Conservation (phyloP, 139 green algal genomes). For the Volvox reticuliferus region DNA sequence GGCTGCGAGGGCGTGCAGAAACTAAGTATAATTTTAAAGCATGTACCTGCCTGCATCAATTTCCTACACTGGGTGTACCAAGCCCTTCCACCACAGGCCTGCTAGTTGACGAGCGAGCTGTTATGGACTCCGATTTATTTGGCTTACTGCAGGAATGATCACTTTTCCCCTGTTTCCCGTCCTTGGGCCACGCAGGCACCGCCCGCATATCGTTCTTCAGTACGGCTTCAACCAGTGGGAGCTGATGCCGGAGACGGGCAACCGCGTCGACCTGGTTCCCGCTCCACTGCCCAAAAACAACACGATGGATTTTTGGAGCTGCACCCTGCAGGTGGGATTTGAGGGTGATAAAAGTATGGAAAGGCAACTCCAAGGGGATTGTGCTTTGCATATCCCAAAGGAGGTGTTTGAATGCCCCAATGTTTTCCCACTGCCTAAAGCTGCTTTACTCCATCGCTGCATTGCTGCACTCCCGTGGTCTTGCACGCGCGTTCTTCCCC, state of each 20-base stretch:
- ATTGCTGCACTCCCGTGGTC: too few species aligned
- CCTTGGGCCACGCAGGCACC: slow-evolving; percentile 51
- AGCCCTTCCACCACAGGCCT: too few species aligned
- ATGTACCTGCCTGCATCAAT: too few species aligned
- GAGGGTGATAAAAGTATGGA: too few species aligned
- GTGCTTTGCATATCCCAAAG: too few species aligned
- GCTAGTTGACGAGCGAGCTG: too few species aligned
- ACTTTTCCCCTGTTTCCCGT: background rate
- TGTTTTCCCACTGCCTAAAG: background rate
- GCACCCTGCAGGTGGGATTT: slow-evolving; percentile 42
- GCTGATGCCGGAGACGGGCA: slow-evolving; percentile 59
- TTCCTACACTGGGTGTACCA: too few species aligned
- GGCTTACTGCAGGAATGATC: background rate
- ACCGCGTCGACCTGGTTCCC: slow-evolving; percentile 63
- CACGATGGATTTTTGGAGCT: slow-evolving; percentile 69
- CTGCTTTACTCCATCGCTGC: background rate
- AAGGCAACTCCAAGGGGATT: too few species aligned
- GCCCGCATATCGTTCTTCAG: slow-evolving; percentile 64
- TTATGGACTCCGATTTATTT: too few species aligned
- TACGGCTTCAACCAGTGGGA: slow-evolving; percentile 85
- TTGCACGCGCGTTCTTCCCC: background rate
- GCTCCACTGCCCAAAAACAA: slow-evolving; percentile 58
- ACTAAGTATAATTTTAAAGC: too few species aligned
- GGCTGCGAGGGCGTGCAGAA: too few species aligned
- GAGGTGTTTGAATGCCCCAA: too few species aligned